Conservation (phyloP, 345 rosid species). For the Linum trigynum region DNA sequence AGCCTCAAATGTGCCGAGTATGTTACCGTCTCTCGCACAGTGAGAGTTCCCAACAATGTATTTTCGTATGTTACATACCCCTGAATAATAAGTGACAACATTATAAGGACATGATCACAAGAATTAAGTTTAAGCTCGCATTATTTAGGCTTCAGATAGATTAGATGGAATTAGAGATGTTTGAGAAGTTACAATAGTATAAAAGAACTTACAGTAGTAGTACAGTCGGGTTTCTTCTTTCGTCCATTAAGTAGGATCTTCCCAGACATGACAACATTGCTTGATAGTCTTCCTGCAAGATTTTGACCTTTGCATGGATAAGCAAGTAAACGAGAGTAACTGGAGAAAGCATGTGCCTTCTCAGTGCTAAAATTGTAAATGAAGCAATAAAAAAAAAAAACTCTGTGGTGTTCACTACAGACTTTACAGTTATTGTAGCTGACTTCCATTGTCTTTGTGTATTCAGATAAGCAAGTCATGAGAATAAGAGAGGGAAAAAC, state of each 20-base stretch:
- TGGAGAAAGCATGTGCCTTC: too few species aligned
- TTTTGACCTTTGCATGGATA: background rate
- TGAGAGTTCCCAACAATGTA: slow-evolving; percentile 51
- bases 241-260: slow-evolving; percentile 2
- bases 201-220: slow-evolving; percentile 6
- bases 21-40: slow-evolving; percentile 54
- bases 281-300: slow-evolving; percentile 4
- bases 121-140: background rate
- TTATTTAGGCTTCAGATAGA: background rate
- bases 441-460: background rate
- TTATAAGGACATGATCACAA: background rate
- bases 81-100: slow-evolving; percentile 17
- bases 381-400: too few species aligned
- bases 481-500: slow-evolving; percentile 6
- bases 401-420: background rate
- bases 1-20: slow-evolving; percentile 66
- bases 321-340: too few species aligned
- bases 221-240: background rate
- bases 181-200: too few species aligned
- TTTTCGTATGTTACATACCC: slow-evolving; percentile 79
- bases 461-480: background rate
- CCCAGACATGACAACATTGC: slow-evolving; percentile 6
- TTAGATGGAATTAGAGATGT: background rate
- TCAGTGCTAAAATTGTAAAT: too few species aligned
- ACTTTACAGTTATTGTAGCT: background rate